These are phyloP conservation scores for Pythium scleroteichum DNA, from an alignment of 352 stramenopile genomes.

Conservation along the genomic window DNA sequence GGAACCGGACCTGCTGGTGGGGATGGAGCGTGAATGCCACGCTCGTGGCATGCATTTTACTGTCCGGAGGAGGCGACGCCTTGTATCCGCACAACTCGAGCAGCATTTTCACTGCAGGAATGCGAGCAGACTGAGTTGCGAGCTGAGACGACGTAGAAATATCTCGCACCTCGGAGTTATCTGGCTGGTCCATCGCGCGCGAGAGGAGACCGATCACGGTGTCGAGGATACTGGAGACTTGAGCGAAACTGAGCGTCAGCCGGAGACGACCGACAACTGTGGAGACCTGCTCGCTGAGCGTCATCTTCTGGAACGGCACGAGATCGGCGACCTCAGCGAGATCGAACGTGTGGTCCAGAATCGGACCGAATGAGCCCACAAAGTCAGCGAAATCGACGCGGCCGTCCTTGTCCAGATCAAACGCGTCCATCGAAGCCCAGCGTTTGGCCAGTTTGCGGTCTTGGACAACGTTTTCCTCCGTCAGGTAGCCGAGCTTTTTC, in stretches of 20 bases:
- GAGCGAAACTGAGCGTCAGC: slow-evolving; percentile 25
- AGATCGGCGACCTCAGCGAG: slow-evolving; percentile 9
- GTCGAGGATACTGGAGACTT: slow-evolving; percentile 31
- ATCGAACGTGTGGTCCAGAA: slow-evolving; percentile 58
- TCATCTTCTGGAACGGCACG: slow-evolving; percentile 19
- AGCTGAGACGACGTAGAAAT: slow-evolving; percentile 31
- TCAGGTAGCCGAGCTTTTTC: slow-evolving; percentile 38
- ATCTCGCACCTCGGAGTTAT: slow-evolving; percentile 35
- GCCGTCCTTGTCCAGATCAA: slow-evolving; percentile 53
- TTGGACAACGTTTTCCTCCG: slow-evolving; percentile 15
- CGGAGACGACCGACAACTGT: slow-evolving; percentile 42
- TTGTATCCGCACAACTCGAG: slow-evolving; percentile 43
- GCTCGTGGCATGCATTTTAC: neutral
- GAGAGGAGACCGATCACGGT: slow-evolving; percentile 31
- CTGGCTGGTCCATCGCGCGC: slow-evolving; percentile 45
- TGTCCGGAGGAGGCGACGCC: neutral
- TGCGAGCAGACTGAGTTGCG: slow-evolving; percentile 27
- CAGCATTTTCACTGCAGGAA: slow-evolving; percentile 34
- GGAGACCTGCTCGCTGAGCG: slow-evolving; percentile 49
- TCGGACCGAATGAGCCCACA: slow-evolving; percentile 49
- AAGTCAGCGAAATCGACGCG: slow-evolving; percentile 59
- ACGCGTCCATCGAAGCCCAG: slow-evolving; percentile 50
- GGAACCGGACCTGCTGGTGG: slow-evolving; percentile 43
- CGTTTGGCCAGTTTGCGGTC: slow-evolving; percentile 9
- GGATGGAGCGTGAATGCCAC: slow-evolving; percentile 32